These are phyloP conservation scores for Mycena alexandri DNA, from an alignment of 768 basidiomycete species.

Conservation along the genomic window DNA sequence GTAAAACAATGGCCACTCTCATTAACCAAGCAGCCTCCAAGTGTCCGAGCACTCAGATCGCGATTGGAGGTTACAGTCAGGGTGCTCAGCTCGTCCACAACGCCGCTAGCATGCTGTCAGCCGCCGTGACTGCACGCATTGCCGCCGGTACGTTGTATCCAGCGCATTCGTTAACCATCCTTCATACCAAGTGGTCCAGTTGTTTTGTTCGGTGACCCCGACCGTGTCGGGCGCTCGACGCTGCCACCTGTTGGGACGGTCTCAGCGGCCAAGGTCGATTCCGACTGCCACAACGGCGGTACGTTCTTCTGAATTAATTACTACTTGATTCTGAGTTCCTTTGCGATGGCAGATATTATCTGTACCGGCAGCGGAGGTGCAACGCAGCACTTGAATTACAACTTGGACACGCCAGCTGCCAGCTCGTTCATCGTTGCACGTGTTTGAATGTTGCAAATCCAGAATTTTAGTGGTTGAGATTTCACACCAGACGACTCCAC, in stretches of 20 bases:
- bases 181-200: not conserved
- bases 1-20: conserved; percentile 5
- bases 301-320: no score
- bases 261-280: conserved; percentile 11
- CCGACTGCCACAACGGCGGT: conserved; percentile 18
- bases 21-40: conserved; percentile 5
- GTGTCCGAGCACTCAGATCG: conserved; percentile 18
- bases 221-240: conserved; percentile 7
- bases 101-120: not conserved
- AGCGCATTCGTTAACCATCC: not conserved
- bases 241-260: conserved; percentile 11
- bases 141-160: conserved; percentile 5
- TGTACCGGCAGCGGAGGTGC: conserved; percentile 4
- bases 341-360: conserved; percentile 24
- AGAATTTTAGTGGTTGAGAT: no score
- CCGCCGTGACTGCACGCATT: conserved; percentile 8
- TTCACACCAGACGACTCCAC: no score
- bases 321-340: no score
- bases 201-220: conserved; percentile 11
- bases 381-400: conserved; percentile 6
- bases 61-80: conserved; percentile 17
- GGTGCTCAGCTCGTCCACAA: conserved; percentile 24
- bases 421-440: conserved; percentile 15
- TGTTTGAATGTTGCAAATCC: no score
- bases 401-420: conserved; percentile 8